Percentiles rank a stretch among this genome's conserved stretches.
phyloP scores from a whole-genome alignment of 1,284 basidiomycete genomes.

The Sporisorium sorghi region DNA sequence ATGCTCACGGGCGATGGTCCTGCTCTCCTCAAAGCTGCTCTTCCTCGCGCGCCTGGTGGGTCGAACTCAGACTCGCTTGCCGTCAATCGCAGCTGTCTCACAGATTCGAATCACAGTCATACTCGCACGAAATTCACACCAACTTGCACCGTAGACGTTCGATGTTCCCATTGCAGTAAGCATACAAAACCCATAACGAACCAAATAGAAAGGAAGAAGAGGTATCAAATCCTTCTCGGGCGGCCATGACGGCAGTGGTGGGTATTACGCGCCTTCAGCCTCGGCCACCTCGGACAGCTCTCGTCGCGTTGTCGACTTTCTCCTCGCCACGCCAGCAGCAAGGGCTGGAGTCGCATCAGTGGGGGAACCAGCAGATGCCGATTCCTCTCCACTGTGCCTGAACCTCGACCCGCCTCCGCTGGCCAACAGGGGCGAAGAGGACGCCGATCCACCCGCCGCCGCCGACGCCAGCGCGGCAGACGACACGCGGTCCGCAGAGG shows the following conservation, averaged over 20 bases:
- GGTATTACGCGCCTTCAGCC: constrained; percentile 15
- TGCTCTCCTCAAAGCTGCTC: too few species aligned
- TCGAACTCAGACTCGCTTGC: too few species aligned
- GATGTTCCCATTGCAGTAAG: too few species aligned
- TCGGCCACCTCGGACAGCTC: constrained; percentile 38
- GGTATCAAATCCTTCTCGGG: not conserved
- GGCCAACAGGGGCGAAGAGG: not conserved
- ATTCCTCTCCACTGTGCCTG: not conserved
- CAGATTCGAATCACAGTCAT: too few species aligned
- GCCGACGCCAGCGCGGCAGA: not conserved
- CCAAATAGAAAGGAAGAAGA: not conserved
- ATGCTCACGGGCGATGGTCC: too few species aligned
- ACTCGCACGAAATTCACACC: too few species aligned
- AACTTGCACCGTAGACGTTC: too few species aligned
- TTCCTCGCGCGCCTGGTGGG: too few species aligned
- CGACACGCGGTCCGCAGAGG: constrained; percentile 6
- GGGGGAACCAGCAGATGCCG: not conserved
- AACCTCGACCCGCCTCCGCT: not conserved
- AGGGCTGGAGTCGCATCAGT: not conserved
- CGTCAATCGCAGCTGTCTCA: too few species aligned
- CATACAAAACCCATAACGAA: not conserved
- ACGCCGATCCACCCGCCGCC: constrained; percentile 3
- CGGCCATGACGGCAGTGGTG: not conserved
- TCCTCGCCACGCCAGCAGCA: not conserved
- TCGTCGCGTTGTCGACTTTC: constrained; percentile 13